Conservation (phyloP, 441 rosid genomes). For the California macrophylla region DNA sequence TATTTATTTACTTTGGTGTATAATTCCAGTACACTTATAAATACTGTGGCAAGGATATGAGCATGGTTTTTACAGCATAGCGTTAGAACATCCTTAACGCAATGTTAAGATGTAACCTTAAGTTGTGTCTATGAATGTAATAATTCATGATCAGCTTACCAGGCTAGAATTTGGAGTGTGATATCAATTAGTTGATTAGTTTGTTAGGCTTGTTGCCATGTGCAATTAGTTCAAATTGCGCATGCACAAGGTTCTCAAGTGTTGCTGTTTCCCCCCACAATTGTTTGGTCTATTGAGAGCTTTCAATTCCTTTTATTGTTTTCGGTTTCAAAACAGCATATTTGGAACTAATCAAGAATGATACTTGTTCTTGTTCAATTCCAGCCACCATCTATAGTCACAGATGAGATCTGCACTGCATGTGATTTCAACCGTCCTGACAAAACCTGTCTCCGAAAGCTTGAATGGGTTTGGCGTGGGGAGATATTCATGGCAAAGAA, state of each 20-base stretch:
- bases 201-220: not conserved
- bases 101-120: constrained; percentile 5
- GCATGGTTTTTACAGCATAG: not conserved
- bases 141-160: not conserved
- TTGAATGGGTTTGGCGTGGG: constrained; percentile 99
- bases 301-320: not conserved
- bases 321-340: not conserved
- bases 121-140: not conserved
- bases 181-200: not conserved
- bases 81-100: not conserved
- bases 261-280: not conserved
- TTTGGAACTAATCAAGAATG: not conserved
- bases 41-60: not conserved
- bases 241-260: not conserved
- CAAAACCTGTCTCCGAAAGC: constrained; percentile 87
- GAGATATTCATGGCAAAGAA: constrained; percentile 80
- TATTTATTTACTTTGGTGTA: not conserved
- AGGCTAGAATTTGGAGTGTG: constrained; percentile 1
- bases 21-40: not conserved
- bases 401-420: constrained; percentile 91
- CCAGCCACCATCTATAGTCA: constrained; percentile 93
- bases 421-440: constrained; percentile 98
- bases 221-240: not conserved
- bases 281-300: not conserved
- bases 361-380: constrained; percentile 25